Base-by-base conservation (phyloP, 1,139 yeast genomes). In the Dujonia santamariae region DNA sequence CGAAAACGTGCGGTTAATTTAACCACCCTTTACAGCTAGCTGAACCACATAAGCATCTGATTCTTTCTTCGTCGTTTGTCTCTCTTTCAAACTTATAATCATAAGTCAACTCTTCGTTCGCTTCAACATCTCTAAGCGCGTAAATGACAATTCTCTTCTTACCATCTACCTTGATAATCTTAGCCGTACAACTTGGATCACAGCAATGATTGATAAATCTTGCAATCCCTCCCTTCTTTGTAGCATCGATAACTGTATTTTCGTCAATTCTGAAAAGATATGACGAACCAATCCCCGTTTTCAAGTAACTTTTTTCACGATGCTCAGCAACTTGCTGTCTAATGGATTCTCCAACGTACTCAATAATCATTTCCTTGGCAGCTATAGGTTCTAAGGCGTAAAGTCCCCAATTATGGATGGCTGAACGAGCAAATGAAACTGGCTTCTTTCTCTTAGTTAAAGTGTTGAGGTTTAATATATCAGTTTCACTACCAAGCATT, bases 371-470 rank as follows among this genome's bases (percentile, higher is more conserved):
- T 59, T 92, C 98, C 46, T 83, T 85, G 1, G 95, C 94, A 11
- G 88, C 85, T 51, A 92, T 92, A 1, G 95, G 95, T 51, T 92
- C 97, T 52, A 86, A 67, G 0, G 98, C 98, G 60, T 88, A 92
- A 32, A 92, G 63, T 0, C 99, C 99, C 98, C 98, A 92, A 52
- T 92, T 88, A 56, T 94, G 98, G 49, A 92, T 92, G 1, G 97
- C 95, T 1, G 97, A 88, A 37, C 98, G 68, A 0, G 97, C 97
- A 67, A 90, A 90, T 13, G 94, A 84, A 9, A 92, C 97, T 0
- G 96, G 96, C 55, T 92, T 92, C 57, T 84, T 87, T 41, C 97
- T 75, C 56, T 87, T 87, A 44, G 88, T 85, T 48, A 90, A 72
- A 31, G 85, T 83, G 48, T 80, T 80, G 59, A 87, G 72, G 37